phyloP scores from a whole-genome alignment of 345 rosid species.

The Syzygium jambos region DNA sequence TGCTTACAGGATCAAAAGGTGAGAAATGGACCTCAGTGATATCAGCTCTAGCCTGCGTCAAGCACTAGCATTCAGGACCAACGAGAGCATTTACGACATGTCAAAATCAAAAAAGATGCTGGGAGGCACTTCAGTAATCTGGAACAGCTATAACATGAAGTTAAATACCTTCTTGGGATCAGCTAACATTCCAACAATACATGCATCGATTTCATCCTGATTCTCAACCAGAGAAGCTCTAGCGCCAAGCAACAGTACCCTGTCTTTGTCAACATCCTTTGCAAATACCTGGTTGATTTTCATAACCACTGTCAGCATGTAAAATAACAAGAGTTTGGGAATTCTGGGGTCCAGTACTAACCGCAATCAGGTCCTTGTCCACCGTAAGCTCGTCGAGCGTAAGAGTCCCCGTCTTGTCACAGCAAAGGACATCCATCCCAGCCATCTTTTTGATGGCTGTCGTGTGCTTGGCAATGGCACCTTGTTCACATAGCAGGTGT shows the following conservation, averaged over 20 bases:
- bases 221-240: constrained; percentile 80
- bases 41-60: constrained; percentile 53
- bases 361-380: constrained; percentile 69
- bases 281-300: constrained; percentile 22
- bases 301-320: background rate
- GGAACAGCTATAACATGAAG: background rate
- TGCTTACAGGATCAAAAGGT: constrained; percentile 78
- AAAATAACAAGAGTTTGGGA: no score
- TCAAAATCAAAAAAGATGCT: background rate
- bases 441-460: constrained; percentile 90
- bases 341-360: background rate
- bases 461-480: constrained; percentile 79
- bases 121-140: no score
- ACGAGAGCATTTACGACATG: background rate
- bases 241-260: constrained; percentile 48
- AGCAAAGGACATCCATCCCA: constrained; percentile 82
- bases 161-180: constrained; percentile 38
- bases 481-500: constrained; percentile 69
- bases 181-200: constrained; percentile 47
- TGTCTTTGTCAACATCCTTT: constrained; percentile 52
- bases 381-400: constrained; percentile 83
- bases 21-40: constrained; percentile 69
- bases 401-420: constrained; percentile 85
- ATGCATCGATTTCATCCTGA: constrained; percentile 72
- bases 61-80: no score